phyloP scores from a whole-genome alignment of 305 asterid species.

The Fraxinus latifolia region DNA sequence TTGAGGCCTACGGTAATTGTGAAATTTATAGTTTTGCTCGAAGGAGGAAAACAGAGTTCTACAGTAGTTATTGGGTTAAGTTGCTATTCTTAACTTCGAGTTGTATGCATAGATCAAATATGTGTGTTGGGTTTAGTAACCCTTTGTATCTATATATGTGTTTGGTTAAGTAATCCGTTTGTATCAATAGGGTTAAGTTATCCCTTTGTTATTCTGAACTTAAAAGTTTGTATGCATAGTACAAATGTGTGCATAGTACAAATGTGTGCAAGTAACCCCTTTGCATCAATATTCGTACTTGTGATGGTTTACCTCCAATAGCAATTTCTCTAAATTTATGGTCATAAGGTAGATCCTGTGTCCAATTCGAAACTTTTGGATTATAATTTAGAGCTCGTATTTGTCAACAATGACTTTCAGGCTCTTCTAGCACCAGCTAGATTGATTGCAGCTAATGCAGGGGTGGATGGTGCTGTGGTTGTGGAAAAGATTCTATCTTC shows the following conservation, averaged over 20 bases:
- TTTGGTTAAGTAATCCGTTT: neutral
- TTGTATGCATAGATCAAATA: neutral
- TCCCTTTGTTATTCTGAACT: neutral
- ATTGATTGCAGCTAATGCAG: constrained; percentile 81
- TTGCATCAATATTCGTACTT: neutral
- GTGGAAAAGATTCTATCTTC: constrained; percentile 55
- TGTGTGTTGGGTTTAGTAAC: neutral
- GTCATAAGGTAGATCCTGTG: neutral
- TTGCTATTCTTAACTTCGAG: neutral
- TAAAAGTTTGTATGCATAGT: neutral
- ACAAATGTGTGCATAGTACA: neutral
- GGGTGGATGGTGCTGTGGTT: constrained; percentile 75
- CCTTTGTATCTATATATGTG: neutral
- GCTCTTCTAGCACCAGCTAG: constrained; percentile 91
- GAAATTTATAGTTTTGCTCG: neutral
- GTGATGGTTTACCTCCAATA: neutral
- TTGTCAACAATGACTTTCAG: constrained; percentile 45
- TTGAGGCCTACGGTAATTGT: neutral
- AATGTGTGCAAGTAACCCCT: neutral
- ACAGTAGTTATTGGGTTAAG: neutral
- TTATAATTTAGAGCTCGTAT: neutral
- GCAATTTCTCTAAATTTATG: neutral
- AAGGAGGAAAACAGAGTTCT: neutral
- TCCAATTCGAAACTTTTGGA: neutral
- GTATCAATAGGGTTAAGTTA: neutral